Conservation (phyloP, 768 basidiomycete genomes). For the Calocybe gangraenosa region DNA sequence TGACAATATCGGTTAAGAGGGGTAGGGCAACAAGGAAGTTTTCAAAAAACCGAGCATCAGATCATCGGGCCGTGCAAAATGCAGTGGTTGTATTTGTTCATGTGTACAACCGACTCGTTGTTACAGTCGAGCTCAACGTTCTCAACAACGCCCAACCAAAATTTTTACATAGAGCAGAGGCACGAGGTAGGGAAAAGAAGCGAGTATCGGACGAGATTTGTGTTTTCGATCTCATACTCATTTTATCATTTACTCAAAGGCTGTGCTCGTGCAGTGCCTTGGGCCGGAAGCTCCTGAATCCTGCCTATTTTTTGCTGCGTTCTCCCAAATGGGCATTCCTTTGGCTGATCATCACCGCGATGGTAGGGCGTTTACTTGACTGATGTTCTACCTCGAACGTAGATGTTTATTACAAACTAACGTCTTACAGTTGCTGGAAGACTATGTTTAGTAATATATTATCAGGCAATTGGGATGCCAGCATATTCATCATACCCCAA, state of each 20-base stretch:
- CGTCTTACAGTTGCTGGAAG: not conserved
- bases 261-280: conserved; percentile 13
- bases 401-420: too few species aligned
- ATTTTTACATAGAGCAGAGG: not conserved
- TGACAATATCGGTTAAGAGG: conserved; percentile 6
- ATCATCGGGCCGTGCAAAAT: conserved; percentile 12
- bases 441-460: not conserved
- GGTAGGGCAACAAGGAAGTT: conserved; percentile 8
- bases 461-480: conserved; percentile 52
- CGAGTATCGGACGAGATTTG: not conserved
- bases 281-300: not conserved
- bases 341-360: too few species aligned
- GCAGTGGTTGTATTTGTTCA: conserved; percentile 15
- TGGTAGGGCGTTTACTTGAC: too few species aligned
- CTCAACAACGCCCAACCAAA: not conserved
- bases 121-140: not conserved
- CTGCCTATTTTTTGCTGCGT: not conserved
- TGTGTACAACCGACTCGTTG: conserved; percentile 10
- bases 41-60: conserved; percentile 17
- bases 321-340: too few species aligned
- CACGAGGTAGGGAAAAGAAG: not conserved
- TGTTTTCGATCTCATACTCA: not conserved
- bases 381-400: too few species aligned
- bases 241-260: conserved; percentile 9
- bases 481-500: conserved; percentile 83